phyloP scores from a whole-genome alignment of 495 filamentous ascomycete species.

The Lichenothelia convexa region DNA sequence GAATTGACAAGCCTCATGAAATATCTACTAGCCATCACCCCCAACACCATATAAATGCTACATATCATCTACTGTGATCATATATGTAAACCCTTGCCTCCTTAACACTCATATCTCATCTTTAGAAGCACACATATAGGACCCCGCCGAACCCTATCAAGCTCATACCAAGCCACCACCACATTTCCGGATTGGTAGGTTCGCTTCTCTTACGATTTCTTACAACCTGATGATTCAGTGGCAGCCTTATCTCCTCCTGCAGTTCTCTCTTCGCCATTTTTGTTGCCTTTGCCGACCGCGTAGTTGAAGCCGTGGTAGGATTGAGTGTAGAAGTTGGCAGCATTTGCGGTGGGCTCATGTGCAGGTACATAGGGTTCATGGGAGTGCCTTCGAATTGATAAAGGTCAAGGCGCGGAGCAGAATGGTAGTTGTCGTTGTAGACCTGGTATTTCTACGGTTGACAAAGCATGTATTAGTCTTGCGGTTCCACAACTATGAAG shows the following conservation, averaged over 20 bases:
- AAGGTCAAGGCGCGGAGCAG: constrained; percentile 46
- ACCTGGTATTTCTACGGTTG: constrained; percentile 40
- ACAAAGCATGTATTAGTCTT: no score
- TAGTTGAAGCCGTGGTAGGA: constrained; percentile 26
- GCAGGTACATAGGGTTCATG: constrained; percentile 57
- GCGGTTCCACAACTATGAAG: no score
- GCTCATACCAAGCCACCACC: constrained; percentile 55
- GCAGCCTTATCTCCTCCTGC: constrained; percentile 14
- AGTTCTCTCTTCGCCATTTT: constrained; percentile 20
- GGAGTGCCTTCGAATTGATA: constrained; percentile 46
- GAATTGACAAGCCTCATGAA: neutral
- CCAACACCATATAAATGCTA: neutral
- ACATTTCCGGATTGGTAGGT: constrained; percentile 34
- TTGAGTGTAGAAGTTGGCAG: constrained; percentile 54
- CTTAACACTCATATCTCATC: neutral
- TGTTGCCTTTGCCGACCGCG: constrained; percentile 12
- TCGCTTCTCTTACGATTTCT: constrained; percentile 27
- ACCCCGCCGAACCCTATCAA: constrained; percentile 46
- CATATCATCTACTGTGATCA: neutral
- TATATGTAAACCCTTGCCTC: neutral
- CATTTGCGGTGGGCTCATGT: constrained; percentile 52
- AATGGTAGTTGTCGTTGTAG: constrained; percentile 40
- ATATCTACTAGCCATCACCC: neutral
- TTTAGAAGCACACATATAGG: constrained; percentile 28
- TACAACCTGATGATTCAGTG: constrained; percentile 27